A percentile compares a stretch with the other conserved stretches of the same genome.
Conservation (phyloP, 805 yeast species). For the Millerozyma acaciae region DNA sequence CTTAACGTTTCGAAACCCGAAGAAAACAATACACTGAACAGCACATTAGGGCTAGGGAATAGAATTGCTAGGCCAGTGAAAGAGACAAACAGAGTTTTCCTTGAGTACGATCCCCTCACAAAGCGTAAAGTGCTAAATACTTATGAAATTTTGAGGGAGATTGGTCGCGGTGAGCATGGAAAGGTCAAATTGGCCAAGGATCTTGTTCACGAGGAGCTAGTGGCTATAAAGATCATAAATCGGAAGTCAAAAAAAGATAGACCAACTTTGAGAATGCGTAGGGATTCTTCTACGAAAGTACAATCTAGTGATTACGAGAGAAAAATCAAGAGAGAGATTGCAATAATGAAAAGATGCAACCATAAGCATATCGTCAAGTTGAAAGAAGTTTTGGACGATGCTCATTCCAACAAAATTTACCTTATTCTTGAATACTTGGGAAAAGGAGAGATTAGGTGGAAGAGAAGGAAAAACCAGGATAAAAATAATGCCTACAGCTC, state of each 20-base stretch:
- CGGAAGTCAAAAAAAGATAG: slow-evolving; percentile 46
- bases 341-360: slow-evolving; percentile 46
- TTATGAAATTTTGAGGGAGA: slow-evolving; percentile 80
- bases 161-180: slow-evolving; percentile 98
- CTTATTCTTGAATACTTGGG: slow-evolving; percentile 86
- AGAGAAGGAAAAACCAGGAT: slow-evolving; percentile 15
- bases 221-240: slow-evolving; percentile 93
- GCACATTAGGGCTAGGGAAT: neutral
- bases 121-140: slow-evolving; percentile 80
- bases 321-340: slow-evolving; percentile 39
- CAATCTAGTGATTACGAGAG: slow-evolving; percentile 26
- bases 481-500: neutral
- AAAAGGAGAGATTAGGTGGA: slow-evolving; percentile 89
- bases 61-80: slow-evolving; percentile 45
- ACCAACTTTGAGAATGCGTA: slow-evolving; percentile 26
- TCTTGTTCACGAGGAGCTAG: slow-evolving; percentile 55
- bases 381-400: slow-evolving; percentile 77
- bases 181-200: slow-evolving; percentile 90
- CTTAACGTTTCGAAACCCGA: neutral
- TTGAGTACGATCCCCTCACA: slow-evolving; percentile 86
- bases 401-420: slow-evolving; percentile 77
- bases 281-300: slow-evolving; percentile 13
- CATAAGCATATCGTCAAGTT: slow-evolving; percentile 40
- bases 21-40: neutral
- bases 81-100: slow-evolving; percentile 73